These are phyloP conservation scores for Phytophthora uliginosa DNA, from an alignment of 352 stramenopile genomes.

Conservation along the genomic window DNA sequence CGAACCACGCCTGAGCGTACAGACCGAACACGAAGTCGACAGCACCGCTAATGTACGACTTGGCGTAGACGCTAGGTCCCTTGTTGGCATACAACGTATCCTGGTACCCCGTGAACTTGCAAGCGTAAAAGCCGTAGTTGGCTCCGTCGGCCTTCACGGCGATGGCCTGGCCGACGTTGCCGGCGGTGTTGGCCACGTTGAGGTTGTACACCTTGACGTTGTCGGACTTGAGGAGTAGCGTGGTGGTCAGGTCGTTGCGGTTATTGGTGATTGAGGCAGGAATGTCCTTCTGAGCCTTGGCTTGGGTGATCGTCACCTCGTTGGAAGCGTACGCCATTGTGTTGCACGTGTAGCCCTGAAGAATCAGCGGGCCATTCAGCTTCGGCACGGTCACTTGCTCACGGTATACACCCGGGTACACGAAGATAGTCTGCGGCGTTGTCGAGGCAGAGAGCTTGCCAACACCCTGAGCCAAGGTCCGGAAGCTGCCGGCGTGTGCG, in stretches of 20 bases:
- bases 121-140: background rate
- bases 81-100: constrained; percentile 8
- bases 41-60: background rate
- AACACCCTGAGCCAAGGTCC: background rate
- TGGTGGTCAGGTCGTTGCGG: background rate
- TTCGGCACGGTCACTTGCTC: background rate
- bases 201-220: constrained; percentile 6
- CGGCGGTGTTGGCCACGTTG: background rate
- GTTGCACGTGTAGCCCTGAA: background rate
- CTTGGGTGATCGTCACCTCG: background rate
- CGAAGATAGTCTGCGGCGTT: background rate
- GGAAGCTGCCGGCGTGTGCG: background rate
- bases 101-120: constrained; percentile 5
- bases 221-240: background rate
- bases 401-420: background rate
- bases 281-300: background rate
- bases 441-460: background rate
- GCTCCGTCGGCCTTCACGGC: background rate
- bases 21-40: background rate
- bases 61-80: background rate
- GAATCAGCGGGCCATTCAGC: background rate
- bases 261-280: background rate
- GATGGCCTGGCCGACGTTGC: background rate
- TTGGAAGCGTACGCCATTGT: background rate
- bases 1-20: background rate